Evolutionary conservation across 2,329 filamentous ascomycete species (phyloP).

Genomic region (Sporothrix pseudoabietina): DNA sequence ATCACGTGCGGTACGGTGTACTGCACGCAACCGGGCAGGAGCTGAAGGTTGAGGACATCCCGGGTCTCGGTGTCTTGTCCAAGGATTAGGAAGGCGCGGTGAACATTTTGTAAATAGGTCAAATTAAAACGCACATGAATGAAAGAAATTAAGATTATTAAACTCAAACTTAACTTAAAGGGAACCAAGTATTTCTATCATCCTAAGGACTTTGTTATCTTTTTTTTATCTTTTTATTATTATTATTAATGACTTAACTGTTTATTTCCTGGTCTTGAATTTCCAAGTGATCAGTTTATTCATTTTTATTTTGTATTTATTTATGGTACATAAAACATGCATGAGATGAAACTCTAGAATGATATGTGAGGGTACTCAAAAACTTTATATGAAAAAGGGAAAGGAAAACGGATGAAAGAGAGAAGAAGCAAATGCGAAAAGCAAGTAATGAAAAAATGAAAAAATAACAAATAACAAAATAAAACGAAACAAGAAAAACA

Average conservation of each 20-base stretch:
- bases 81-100: neutral
- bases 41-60: constrained; percentile 3
- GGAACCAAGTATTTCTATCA: too few species aligned
- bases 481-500: neutral
- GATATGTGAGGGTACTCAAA: neutral
- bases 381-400: neutral
- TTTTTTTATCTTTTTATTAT: neutral
- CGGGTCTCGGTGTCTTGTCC: neutral
- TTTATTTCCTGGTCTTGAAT: neutral
- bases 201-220: neutral
- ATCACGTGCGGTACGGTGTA: constrained; percentile 2
- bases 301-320: neutral
- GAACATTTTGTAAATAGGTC: neutral
- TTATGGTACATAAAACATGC: neutral
- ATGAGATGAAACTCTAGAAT: neutral
- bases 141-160: neutral
- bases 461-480: neutral
- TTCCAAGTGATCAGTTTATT: neutral
- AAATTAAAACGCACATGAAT: neutral
- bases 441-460: neutral
- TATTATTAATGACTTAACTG: too few species aligned
- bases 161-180: too few species aligned
- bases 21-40: neutral
- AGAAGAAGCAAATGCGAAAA: neutral
- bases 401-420: neutral